These are phyloP conservation scores for Coemansia interrupta DNA, from an alignment of 192 early-diverging fungal species.

Conservation along the genomic window DNA sequence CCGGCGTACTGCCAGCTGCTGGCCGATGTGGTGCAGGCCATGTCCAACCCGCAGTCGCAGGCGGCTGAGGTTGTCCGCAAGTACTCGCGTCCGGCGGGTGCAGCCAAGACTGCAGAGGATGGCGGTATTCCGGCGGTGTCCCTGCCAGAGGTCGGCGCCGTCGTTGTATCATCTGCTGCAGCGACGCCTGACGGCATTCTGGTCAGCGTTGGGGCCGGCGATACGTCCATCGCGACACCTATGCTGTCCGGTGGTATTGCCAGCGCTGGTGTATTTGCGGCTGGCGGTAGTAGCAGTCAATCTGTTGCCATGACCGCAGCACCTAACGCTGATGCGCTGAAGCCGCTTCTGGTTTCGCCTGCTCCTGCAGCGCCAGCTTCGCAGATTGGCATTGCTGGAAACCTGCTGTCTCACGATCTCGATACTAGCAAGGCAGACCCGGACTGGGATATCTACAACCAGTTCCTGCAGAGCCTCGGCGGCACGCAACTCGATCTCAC, in stretches of 20 bases:
- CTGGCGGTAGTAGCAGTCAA: background rate
- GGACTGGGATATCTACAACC: constrained; percentile 38
- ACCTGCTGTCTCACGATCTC: background rate
- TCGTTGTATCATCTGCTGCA: background rate
- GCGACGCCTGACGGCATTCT: constrained; percentile 1
- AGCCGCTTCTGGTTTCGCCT: background rate
- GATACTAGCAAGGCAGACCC: constrained; percentile 25
- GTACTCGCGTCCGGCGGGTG: background rate
- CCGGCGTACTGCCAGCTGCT: constrained; percentile 46
- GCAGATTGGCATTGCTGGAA: background rate
- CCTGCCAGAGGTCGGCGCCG: constrained; percentile 1
- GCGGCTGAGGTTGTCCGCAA: constrained; percentile 35
- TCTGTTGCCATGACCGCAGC: background rate
- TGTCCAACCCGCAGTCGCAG: constrained; percentile 36
- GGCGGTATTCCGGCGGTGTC: background rate
- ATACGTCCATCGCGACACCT: background rate
- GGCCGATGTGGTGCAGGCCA: constrained; percentile 47
- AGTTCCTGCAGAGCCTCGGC: constrained; percentile 42
- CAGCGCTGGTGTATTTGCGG: background rate
- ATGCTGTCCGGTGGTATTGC: background rate
- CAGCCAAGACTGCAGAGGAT: background rate
- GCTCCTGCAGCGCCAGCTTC: background rate
- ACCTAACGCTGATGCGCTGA: background rate
- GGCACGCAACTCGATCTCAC: constrained; percentile 21
- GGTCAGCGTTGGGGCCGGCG: background rate